Base-by-base conservation (phyloP, 768 basidiomycete species). In the Rhodotorula babjevae region DNA sequence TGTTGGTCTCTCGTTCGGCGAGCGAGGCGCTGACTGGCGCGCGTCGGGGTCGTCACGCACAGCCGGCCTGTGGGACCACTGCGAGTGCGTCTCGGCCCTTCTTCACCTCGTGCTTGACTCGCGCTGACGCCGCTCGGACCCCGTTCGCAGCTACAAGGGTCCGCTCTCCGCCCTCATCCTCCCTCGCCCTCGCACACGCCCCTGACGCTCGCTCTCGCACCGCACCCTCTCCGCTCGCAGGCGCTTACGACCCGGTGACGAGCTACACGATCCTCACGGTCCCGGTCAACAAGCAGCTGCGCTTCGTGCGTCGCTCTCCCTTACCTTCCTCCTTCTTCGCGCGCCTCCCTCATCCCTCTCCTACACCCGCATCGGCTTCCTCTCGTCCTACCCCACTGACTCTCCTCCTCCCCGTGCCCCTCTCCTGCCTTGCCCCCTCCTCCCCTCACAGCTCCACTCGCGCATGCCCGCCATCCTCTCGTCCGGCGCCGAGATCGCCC, bases 241-340 rank as follows among this genome's bases (percentile, higher is more conserved):
- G 79, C 47, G 75, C 84, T 82, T 16, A 82, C 33, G 59, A 85
- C 36, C 84, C 85, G 0, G 81, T 91, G 3, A 91, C 88, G 84
- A 90, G 92, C 0, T 97, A 92, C 79, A 88, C 91, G 0, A 91
- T 98, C 66, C 88, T 98, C 60, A 99, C 95, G 1, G 93, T 92
- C 3, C 80, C 85, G 46, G 86, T 91, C 58, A 85, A 86, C 79
- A 86, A 86, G 67, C 85, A 87, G 12, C 84, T 93, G 59, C 82
- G 82, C 12, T 97, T 92, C 31, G 77, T 78, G 25, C n/a, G 70
- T 64, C 31, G 2, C 27, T 11, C 27, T 23, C n/a, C 47, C 25
- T n/a, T 36, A 8, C 18, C 44, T 15, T 7, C 29, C 3, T 50
- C 49, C 19, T 19, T 9, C 36, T 9, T 36, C 36, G n/a, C n/a